phyloP scores from a whole-genome alignment of 2,329 filamentous ascomycete species.

The Pseudogymnoascus sp. region DNA sequence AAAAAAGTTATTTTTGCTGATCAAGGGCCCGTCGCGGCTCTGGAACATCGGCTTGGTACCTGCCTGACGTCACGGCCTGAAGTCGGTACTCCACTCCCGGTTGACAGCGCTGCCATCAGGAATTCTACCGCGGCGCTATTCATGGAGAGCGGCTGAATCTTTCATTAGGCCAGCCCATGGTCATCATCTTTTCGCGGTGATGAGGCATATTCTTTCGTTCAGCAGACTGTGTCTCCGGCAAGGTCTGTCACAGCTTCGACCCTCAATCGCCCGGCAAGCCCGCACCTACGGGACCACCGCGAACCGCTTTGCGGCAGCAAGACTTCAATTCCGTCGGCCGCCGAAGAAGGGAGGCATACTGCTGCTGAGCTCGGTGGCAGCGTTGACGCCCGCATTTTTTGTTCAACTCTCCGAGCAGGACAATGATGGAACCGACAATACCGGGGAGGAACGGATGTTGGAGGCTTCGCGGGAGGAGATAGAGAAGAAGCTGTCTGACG shows the following conservation, averaged over 20 bases:
- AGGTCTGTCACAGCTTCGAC: not conserved
- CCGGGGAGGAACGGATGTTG: slow-evolving; percentile 80
- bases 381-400: slow-evolving; percentile 48
- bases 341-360: slow-evolving; percentile 12
- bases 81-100: not conserved
- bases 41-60: slow-evolving; percentile 2
- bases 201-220: slow-evolving; percentile 5
- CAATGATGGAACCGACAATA: slow-evolving; percentile 50
- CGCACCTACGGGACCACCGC: slow-evolving; percentile 15
- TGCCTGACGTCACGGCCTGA: slow-evolving; percentile 3
- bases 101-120: not conserved
- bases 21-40: not conserved
- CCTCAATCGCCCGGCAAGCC: slow-evolving; percentile 1
- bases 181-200: not conserved
- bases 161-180: not conserved
- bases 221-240: not conserved
- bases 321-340: slow-evolving; percentile 21
- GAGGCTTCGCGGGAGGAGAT: slow-evolving; percentile 73
- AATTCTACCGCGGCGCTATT: not conserved
- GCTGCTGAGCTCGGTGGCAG: slow-evolving; percentile 20
- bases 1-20: not conserved
- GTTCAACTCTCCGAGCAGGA: slow-evolving; percentile 50
- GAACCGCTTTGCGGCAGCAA: not conserved
- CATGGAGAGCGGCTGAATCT: not conserved
- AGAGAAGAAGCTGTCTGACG: slow-evolving; percentile 55